Percentiles rank a stretch among this genome's conserved stretches.
These are phyloP conservation scores for Fremontodendron californicum DNA, from an alignment of 345 rosid species.

Conservation along the genomic window DNA sequence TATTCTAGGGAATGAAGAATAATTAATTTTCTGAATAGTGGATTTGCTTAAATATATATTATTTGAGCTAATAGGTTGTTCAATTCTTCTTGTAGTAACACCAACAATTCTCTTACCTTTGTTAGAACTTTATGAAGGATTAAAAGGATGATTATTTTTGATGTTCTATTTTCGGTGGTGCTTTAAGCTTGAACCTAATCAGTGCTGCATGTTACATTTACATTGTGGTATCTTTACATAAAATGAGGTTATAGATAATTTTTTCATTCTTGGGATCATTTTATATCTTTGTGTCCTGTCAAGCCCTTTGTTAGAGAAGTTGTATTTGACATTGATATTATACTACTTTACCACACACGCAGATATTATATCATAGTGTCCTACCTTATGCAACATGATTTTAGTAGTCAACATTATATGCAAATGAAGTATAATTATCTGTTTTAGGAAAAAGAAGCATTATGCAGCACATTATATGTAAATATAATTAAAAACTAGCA, in stretches of 20 bases:
- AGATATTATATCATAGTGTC: no score
- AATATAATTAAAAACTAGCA: neutral
- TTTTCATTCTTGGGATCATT: neutral
- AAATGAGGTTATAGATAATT: neutral
- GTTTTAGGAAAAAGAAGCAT: neutral
- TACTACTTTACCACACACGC: neutral
- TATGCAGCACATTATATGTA: neutral
- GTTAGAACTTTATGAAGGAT: neutral
- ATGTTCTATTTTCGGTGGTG: neutral
- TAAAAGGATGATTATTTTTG: neutral
- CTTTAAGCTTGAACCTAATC: neutral
- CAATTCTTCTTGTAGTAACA: neutral
- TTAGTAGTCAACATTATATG: neutral
- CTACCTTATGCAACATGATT: no score
- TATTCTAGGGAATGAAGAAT: neutral
- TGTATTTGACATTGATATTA: neutral
- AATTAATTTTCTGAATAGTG: neutral
- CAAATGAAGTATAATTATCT: neutral
- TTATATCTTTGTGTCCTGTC: neutral
- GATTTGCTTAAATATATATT: neutral
- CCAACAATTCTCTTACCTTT: neutral
- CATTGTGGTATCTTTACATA: neutral
- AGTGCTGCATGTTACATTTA: neutral
- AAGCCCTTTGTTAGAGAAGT: no score
- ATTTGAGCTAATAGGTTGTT: neutral